phyloP scores from a whole-genome alignment of 805 yeast species.

The Saccharomycopsis guyanensis region DNA sequence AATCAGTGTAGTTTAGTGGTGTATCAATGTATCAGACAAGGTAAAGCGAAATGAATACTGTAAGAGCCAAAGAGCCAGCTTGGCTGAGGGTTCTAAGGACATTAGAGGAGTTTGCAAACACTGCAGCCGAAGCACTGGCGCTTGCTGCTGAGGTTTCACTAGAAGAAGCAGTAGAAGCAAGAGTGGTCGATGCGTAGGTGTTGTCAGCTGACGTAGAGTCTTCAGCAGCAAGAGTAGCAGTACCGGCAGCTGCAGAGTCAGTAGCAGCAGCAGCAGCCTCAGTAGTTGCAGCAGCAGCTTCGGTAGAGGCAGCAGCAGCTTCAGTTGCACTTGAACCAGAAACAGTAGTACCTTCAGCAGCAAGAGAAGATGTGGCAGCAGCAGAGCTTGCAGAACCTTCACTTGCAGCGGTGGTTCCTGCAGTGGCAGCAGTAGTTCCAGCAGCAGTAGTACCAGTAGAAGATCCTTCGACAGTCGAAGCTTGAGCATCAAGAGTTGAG shows the following conservation, averaged over 20 bases:
- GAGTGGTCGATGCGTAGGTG: not conserved
- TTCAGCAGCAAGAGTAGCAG: conserved; percentile 9
- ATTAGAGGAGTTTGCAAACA: not conserved
- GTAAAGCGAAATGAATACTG: conserved; percentile 2
- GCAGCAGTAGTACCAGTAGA: conserved; percentile 4
- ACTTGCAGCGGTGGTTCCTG: not conserved
- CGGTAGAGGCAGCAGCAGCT: not conserved
- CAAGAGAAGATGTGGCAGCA: not conserved
- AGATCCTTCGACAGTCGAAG: conserved; percentile 1
- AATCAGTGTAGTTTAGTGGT: conserved; percentile 1
- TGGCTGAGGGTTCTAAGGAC: not conserved
- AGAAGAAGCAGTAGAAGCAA: conserved; percentile 10
- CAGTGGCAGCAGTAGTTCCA: conserved; percentile 18
- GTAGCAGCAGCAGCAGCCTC: conserved; percentile 12
- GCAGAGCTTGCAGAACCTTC: not conserved
- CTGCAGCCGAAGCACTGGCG: conserved; percentile 2
- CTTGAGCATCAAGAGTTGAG: conserved; percentile 12
- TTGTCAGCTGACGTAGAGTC: too few species aligned
- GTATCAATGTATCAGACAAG: not conserved
- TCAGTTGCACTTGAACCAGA: not conserved
- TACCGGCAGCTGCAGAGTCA: conserved; percentile 19
- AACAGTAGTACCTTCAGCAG: not conserved
- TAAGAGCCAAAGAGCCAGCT: conserved; percentile 2
- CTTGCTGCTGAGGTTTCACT: not conserved
- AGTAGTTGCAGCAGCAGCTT: not conserved